phyloP scores from a whole-genome alignment of 176 grass and related monocot species.

The Tillandsia leiboldiana region DNA sequence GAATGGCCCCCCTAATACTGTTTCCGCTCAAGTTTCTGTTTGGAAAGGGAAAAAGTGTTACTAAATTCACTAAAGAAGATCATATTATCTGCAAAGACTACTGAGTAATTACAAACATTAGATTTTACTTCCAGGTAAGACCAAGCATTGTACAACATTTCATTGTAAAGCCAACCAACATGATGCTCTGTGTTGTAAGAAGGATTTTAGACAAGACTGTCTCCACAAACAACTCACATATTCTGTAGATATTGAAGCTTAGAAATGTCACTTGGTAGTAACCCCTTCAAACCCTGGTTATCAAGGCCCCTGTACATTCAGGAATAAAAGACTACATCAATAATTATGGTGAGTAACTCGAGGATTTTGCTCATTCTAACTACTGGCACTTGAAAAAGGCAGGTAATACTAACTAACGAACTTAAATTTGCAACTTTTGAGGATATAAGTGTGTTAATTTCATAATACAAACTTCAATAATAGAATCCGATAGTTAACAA shows the following conservation, averaged over 20 bases:
- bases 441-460: no score
- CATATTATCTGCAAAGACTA: not conserved
- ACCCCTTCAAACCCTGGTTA: constrained; percentile 82
- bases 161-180: not conserved
- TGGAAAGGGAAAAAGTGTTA: not conserved
- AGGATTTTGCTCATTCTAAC: no score
- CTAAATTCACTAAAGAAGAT: not conserved
- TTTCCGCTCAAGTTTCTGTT: constrained; percentile 93
- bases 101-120: not conserved
- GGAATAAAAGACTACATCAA: not conserved
- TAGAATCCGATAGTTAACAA: no score
- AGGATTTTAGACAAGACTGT: not conserved
- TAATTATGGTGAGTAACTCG: no score
- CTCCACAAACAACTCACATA: constrained; percentile 48
- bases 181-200: not conserved
- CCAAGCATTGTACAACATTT: not conserved
- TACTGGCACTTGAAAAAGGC: no score
- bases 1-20: constrained; percentile 68
- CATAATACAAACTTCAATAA: no score
- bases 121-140: not conserved
- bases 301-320: constrained; percentile 75
- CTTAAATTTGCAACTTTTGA: no score
- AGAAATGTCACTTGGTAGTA: constrained; percentile 64
- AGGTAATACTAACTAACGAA: no score
- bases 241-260: constrained; percentile 70